These are phyloP conservation scores for Ogataea pini DNA, from an alignment of 805 yeast species.

Conservation along the genomic window DNA sequence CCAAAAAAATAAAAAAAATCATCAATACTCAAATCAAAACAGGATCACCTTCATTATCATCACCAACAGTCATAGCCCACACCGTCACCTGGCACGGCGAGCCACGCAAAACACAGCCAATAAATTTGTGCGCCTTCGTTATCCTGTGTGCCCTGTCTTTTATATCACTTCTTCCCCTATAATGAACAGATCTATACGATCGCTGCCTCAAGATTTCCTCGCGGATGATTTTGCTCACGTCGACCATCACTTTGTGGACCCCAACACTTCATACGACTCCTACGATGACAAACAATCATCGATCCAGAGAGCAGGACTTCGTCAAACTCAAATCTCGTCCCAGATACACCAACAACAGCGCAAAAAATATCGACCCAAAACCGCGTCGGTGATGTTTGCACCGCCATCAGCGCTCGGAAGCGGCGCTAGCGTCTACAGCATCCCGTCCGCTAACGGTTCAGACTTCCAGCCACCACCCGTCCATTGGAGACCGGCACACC, in stretches of 20 bases:
- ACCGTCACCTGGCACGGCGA: not conserved
- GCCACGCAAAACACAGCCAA: not conserved
- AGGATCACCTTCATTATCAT: not conserved
- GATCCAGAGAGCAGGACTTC: slow-evolving; percentile 32
- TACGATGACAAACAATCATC: slow-evolving; percentile 34
- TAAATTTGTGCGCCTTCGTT: no score
- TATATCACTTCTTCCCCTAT: no score
- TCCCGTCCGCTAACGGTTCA: slow-evolving; percentile 10
- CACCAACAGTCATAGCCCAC: not conserved
- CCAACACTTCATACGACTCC: slow-evolving; percentile 18
- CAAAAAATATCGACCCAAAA: slow-evolving; percentile 30
- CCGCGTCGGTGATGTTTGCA: slow-evolving; percentile 17
- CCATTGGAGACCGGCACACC: slow-evolving; percentile 10
- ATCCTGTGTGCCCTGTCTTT: no score
- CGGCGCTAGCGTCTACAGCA: slow-evolving; percentile 11
- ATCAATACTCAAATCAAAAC: no score
- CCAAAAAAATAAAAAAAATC: not conserved
- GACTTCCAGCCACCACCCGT: slow-evolving; percentile 12
- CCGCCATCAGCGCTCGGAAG: slow-evolving; percentile 6
- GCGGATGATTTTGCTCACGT: slow-evolving; percentile 10
- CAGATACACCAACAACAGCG: slow-evolving; percentile 29
- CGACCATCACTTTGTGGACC: not conserved
- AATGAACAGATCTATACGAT: slow-evolving; percentile 12
- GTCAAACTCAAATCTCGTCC: slow-evolving; percentile 32
- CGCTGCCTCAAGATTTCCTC: slow-evolving; percentile 8